phyloP scores from a whole-genome alignment of 2,329 filamentous ascomycete genomes.

The Xylariaceae sp. region DNA sequence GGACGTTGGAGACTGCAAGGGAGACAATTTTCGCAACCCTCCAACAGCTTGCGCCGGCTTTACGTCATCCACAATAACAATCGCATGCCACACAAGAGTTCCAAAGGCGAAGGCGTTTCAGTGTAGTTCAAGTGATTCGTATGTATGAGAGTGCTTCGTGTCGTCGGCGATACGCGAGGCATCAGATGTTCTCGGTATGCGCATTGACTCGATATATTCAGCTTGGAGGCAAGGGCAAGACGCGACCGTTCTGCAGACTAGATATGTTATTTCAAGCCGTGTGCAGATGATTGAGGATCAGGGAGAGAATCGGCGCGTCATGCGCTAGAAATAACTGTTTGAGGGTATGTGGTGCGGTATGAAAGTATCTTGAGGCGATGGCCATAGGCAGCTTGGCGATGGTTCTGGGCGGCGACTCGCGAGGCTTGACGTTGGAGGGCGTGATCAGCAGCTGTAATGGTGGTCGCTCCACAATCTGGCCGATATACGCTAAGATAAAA shows the following conservation, averaged over 20 bases:
- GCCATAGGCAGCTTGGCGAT: slow-evolving; percentile 23
- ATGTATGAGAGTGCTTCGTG: slow-evolving; percentile 8
- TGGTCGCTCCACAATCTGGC: slow-evolving; percentile 5
- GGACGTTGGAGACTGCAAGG: slow-evolving; percentile 3
- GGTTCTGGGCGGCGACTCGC: slow-evolving; percentile 13
- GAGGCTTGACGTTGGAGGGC: slow-evolving; percentile 27
- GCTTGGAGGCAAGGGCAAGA: slow-evolving; percentile 7
- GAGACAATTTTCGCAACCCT: slow-evolving; percentile 25
- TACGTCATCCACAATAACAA: slow-evolving; percentile 32
- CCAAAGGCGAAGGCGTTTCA: not conserved
- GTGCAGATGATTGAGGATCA: not conserved
- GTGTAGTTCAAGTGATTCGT: not conserved
- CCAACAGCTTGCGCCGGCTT: slow-evolving; percentile 30
- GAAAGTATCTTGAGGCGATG: slow-evolving; percentile 1
- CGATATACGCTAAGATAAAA: too few relatives aligned
- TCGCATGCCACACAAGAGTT: slow-evolving; percentile 13
- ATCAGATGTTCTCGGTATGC: slow-evolving; percentile 11
- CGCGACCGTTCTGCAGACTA: slow-evolving; percentile 20
- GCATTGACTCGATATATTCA: slow-evolving; percentile 13
- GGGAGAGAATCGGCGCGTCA: slow-evolving; percentile 31
- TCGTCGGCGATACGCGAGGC: slow-evolving; percentile 12
- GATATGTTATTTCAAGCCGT: not conserved
- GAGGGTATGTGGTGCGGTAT: slow-evolving; percentile 1
- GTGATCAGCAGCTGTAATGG: slow-evolving; percentile 7
- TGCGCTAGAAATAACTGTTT: slow-evolving; percentile 1